phyloP scores from a whole-genome alignment of 139 green algal genomes.

The Nannochloris sp. region DNA sequence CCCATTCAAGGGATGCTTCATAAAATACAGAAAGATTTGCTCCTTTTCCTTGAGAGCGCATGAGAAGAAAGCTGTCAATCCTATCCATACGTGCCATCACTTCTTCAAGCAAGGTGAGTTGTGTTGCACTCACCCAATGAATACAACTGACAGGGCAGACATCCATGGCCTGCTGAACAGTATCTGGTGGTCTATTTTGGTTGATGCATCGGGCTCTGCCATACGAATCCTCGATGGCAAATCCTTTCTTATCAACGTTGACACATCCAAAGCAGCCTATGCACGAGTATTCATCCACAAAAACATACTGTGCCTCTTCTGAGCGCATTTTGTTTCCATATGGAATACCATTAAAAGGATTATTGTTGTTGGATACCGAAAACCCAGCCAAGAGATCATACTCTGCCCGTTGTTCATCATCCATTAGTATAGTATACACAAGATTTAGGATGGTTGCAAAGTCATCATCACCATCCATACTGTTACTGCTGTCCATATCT shows the following conservation, averaged over 20 bases:
- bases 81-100: constrained; percentile 36
- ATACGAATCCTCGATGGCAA: constrained; percentile 63
- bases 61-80: constrained; percentile 20
- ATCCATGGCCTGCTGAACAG: constrained; percentile 42
- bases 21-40: constrained; percentile 31
- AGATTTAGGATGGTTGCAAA: not conserved
- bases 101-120: constrained; percentile 45
- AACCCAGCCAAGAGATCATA: constrained; percentile 25
- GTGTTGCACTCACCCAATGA: constrained; percentile 60
- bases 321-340: constrained; percentile 33
- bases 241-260: constrained; percentile 52
- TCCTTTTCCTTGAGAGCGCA: constrained; percentile 24
- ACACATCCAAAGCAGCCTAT: constrained; percentile 81
- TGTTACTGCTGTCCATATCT: constrained; percentile 5
- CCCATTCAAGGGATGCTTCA: constrained; percentile 30
- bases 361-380: not conserved
- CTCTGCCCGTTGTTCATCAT: constrained; percentile 16
- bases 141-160: constrained; percentile 82
- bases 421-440: constrained; percentile 23
- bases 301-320: constrained; percentile 53
- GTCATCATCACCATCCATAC: constrained; percentile 2
- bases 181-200: constrained; percentile 19
- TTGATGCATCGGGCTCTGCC: constrained; percentile 59
- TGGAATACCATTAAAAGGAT: constrained; percentile 23
- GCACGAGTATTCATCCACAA: constrained; percentile 80